Percentiles rank a stretch among this genome's conserved stretches.
phyloP scores from a whole-genome alignment of 306 rosid genomes.

The Lathyrus aphaca region DNA sequence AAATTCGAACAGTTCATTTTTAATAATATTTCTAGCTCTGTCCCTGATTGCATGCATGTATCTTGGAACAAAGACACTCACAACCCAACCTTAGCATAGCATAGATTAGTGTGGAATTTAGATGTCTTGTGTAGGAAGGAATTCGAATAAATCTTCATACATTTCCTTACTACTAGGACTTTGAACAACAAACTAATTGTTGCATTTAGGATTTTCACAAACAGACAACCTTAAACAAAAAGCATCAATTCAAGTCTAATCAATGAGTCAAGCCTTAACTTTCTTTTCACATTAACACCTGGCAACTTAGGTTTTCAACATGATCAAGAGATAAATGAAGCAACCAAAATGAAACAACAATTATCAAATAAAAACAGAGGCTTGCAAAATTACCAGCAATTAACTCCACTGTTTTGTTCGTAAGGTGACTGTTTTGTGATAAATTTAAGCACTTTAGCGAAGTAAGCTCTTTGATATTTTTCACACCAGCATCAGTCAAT shows the following conservation, averaged over 20 bases:
- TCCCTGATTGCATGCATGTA: no score
- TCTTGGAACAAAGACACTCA: no score
- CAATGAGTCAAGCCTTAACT: slow-evolving; percentile 7
- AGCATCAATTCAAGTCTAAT: neutral
- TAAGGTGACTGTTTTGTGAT: slow-evolving; percentile 86
- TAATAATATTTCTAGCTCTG: no score
- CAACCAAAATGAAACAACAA: slow-evolving; percentile 12
- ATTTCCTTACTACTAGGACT: slow-evolving; percentile 8
- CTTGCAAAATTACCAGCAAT: slow-evolving; percentile 63
- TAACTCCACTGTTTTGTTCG: slow-evolving; percentile 81
- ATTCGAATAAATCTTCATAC: neutral
- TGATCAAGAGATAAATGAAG: slow-evolving; percentile 13
- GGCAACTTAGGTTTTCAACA: slow-evolving; percentile 17
- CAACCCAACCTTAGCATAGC: no score
- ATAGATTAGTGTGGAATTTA: no score
- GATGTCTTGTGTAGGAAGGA: neutral
- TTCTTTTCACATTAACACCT: neutral
- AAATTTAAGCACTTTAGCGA: slow-evolving; percentile 78
- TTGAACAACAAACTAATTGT: slow-evolving; percentile 15
- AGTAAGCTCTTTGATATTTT: slow-evolving; percentile 82
- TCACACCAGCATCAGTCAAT: slow-evolving; percentile 88
- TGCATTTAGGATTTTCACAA: slow-evolving; percentile 22
- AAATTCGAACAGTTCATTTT: slow-evolving; percentile 12
- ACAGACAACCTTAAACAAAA: slow-evolving; percentile 14
- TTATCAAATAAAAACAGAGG: slow-evolving; percentile 25